A percentile compares a stretch with the other conserved stretches of the same genome.
phyloP scores from a whole-genome alignment of 116 monocot genomes.

The Dioscorea cayenensis region DNA sequence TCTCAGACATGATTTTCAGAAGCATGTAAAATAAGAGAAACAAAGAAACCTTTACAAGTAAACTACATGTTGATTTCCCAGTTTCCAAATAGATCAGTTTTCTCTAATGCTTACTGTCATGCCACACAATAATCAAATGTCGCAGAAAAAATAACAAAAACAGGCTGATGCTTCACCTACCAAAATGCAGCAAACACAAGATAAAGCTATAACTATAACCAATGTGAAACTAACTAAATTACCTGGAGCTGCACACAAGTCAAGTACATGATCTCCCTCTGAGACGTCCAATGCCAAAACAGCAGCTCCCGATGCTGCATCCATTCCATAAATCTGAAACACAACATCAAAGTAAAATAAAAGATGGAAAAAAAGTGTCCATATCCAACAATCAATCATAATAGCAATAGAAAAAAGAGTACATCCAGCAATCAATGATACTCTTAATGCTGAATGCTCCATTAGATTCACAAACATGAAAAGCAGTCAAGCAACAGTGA shows the following conservation, averaged over 20 bases:
- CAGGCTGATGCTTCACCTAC: not conserved
- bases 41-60: too few species aligned
- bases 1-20: too few species aligned
- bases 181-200: not conserved
- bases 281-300: slow-evolving; percentile 63
- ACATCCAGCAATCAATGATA: too few species aligned
- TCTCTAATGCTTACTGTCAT: too few species aligned
- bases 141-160: not conserved
- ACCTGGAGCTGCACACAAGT: slow-evolving; percentile 97
- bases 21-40: too few species aligned
- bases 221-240: not conserved
- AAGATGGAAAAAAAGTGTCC: not conserved
- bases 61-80: too few species aligned
- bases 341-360: not conserved
- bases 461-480: not conserved
- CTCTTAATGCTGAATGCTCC: not conserved
- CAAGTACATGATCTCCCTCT: slow-evolving; percentile 89
- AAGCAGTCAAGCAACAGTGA: not conserved
- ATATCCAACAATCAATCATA: too few species aligned
- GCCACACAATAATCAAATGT: too few species aligned
- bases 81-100: too few species aligned
- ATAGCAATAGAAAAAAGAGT: not conserved
- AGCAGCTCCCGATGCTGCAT: slow-evolving; percentile 98
- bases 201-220: not conserved
- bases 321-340: slow-evolving; percentile 91